These are phyloP conservation scores for Antitrichia curtipendula DNA, from an alignment of 225 moss, liverwort and hornwort species.

Conservation along the genomic window DNA sequence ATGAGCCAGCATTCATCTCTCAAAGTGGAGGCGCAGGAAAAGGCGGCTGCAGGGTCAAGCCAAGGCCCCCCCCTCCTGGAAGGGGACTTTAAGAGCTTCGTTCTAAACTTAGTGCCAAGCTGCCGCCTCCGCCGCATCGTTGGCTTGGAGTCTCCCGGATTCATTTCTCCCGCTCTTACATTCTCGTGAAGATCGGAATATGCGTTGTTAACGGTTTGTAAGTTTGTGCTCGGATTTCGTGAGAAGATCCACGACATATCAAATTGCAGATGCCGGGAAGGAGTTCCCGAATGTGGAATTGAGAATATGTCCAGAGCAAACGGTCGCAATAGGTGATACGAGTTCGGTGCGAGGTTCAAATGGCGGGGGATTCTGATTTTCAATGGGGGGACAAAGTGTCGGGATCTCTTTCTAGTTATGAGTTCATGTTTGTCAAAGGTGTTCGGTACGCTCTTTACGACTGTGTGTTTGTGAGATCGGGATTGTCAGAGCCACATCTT, in stretches of 20 bases:
- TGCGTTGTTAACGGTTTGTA: background rate
- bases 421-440: background rate
- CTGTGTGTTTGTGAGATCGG: background rate
- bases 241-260: background rate
- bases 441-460: background rate
- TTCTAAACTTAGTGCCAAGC: background rate
- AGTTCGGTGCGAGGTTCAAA: background rate
- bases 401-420: background rate
- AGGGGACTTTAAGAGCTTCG: background rate
- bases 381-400: background rate
- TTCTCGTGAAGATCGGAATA: background rate
- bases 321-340: too few species aligned
- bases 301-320: background rate
- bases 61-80: background rate
- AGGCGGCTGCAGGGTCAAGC: background rate
- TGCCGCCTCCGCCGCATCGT: too few species aligned
- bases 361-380: background rate
- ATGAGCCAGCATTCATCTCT: background rate
- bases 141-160: background rate
- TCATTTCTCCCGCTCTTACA: too few species aligned
- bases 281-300: background rate
- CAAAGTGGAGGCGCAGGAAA: background rate
- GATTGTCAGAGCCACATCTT: background rate
- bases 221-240: background rate
- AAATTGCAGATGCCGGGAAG: background rate